Evolutionary conservation across 495 filamentous ascomycete species (phyloP), one percentile per base, ranked within the genome.

Genomic region (Penicillium cinerascens): DNA sequence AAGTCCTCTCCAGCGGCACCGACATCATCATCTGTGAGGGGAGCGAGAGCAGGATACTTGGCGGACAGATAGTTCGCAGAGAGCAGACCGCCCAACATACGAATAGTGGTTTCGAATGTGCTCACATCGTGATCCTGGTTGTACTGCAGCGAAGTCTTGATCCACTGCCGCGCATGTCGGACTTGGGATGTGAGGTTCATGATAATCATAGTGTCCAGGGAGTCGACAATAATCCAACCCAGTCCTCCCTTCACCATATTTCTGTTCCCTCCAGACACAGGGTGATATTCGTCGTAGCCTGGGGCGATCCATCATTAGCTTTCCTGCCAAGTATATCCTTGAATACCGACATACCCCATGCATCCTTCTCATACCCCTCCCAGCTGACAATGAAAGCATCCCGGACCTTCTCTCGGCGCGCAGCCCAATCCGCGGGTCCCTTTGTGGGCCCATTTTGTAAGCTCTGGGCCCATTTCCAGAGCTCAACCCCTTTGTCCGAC

Each of bases 171-270:
- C 37, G 93, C 92, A 63, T 93, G 87, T 22, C 82, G 78, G 23
- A 99, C 81, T 51, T 91, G 82, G 18, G 82, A 89, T 10, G 93
- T 97, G 41, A 96, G 75, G 62, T 99, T 99, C 93, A 99, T 99
- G 47, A 99, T 72, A 75, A 99, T 97, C 78, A 97, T 74, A 15
- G 93, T 97, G 67, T 99, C 93, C 41, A 99, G 74, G 41, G 91
- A 83, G 72, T 99, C 95, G 26, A 99, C 87, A 44, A 99, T 97
- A 53, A 97, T 97, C 95, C 95, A 99, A 6, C 93, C 93, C 68
- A 99, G 72, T 1, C 74, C 74, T 37, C 76, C 72, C 2, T 85
- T 79, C 10, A 87, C 81, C 90, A 97, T 97, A 49, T 96, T 83
- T 33, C 71, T 72, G 44, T 88, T 87, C n/a, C 68, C 82, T 67